These are phyloP conservation scores for Dendrocalamus latiflorus DNA, from an alignment of 202 grass and related monocot species.

Conservation along the genomic window DNA sequence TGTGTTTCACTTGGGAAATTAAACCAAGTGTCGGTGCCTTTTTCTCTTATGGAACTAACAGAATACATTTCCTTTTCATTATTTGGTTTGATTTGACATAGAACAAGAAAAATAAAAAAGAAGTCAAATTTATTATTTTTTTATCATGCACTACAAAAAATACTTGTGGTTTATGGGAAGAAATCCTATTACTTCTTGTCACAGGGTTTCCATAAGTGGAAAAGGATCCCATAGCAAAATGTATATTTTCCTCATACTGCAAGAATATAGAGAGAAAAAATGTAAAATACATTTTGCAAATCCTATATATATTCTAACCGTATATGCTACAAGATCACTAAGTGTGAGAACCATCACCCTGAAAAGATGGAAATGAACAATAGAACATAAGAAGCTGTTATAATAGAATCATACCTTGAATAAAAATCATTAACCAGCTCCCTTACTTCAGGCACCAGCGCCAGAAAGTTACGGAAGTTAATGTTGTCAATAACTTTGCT, in stretches of 20 bases:
- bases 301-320: background rate
- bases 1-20: background rate
- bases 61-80: too few species aligned
- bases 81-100: background rate
- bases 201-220: background rate
- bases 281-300: background rate
- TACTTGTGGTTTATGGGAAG: background rate
- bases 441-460: slow-evolving; percentile 95
- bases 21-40: background rate
- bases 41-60: background rate
- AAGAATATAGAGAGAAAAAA: background rate
- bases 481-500: too few species aligned
- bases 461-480: too few species aligned
- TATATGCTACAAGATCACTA: background rate
- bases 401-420: slow-evolving; percentile 57
- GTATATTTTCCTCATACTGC: background rate
- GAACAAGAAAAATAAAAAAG: background rate
- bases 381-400: background rate
- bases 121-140: background rate
- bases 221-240: background rate
- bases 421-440: slow-evolving; percentile 99
- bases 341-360: background rate
- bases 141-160: background rate
- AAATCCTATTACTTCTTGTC: background rate
- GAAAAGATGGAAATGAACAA: background rate